Base-by-base conservation (phyloP, 2,329 filamentous ascomycete species). In the Penicillium sp. region DNA sequence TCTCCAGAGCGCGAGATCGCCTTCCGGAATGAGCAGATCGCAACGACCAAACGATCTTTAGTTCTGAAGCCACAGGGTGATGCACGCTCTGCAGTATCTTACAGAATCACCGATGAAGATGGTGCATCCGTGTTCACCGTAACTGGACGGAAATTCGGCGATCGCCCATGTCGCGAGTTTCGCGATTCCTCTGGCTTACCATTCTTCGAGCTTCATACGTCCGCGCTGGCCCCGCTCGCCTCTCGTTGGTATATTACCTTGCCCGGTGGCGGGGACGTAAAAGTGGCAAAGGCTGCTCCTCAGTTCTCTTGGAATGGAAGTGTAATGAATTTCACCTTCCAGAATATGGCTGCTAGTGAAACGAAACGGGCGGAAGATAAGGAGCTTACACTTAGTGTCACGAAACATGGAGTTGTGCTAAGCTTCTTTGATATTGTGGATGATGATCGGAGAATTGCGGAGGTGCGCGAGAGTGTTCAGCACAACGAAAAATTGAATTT, bases 241-340 rank as follows among this genome's bases (percentile, higher is more conserved):
- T 53, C 28, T 48, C 49, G 28, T 21, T 64, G 50, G 82, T 80
- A 58, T 81, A 42, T 59, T 16, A 57, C 56, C 1, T 28, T 59
- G 31, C 59, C 62, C 0, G 61, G 60, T 10, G 42, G 46, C 29
- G 44, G 54, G 12, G 47, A 45, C 7, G 38, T 26, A 5, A 51
- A 43, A 18, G 52, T 60, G 34, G 53, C 52, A 1, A 56, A 49
- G 31, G 61, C 42, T 18, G 39, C 52, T 4, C 53, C 53, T 28
- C 53, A 47, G 21, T 46, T 48, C 36, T 41, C 49, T 8, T 47
- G 26, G 21, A 47, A 39, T 13, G 15, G 43, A 4, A 50, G 49
- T 5, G 54, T 51, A 38, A 50, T 62, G 31, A 56, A 46, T 21
- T 52, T 64, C 10, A 48, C 47, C 23, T 60, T 63, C 36, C 45